A percentile compares a stretch with the other conserved stretches of the same genome.
Evolutionary conservation across 2,329 filamentous ascomycete species (phyloP).

Genomic region (Aureobasidium sp.): DNA sequence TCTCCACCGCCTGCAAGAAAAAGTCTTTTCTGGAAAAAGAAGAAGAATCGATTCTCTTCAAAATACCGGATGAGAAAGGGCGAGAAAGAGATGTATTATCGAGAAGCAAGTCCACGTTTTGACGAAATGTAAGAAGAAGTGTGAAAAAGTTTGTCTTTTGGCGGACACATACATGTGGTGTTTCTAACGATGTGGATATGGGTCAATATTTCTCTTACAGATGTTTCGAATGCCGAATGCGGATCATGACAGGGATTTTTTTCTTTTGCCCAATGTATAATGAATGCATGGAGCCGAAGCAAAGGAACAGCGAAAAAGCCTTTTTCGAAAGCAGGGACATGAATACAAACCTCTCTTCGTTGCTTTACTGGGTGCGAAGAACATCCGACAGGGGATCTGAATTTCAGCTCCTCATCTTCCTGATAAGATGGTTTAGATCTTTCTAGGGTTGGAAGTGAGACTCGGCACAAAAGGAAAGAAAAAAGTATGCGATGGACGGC

Average conservation of each 20-base stretch:
- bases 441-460: slow-evolving; percentile 7
- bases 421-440: not conserved
- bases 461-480: not conserved
- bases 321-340: not conserved
- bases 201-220: not conserved
- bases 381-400: not conserved
- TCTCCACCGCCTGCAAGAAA: too few relatives aligned
- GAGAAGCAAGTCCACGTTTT: too few relatives aligned
- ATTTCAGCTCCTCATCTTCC: not conserved
- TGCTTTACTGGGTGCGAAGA: not conserved
- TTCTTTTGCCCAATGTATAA: too few relatives aligned
- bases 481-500: too few relatives aligned
- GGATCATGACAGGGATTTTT: too few relatives aligned
- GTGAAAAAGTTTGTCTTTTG: too few relatives aligned
- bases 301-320: not conserved
- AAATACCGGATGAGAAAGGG: slow-evolving; percentile 5
- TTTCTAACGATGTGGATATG: not conserved
- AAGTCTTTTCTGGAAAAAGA: too few relatives aligned
- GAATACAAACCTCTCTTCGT: not conserved
- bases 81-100: slow-evolving; percentile 2
- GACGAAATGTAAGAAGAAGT: too few relatives aligned
- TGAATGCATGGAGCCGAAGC: too few relatives aligned
- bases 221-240: not conserved
- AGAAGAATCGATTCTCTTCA: too few relatives aligned
- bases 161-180: too few relatives aligned